phyloP scores from a whole-genome alignment of 768 basidiomycete species.

The Neoboletus brunneissimus region DNA sequence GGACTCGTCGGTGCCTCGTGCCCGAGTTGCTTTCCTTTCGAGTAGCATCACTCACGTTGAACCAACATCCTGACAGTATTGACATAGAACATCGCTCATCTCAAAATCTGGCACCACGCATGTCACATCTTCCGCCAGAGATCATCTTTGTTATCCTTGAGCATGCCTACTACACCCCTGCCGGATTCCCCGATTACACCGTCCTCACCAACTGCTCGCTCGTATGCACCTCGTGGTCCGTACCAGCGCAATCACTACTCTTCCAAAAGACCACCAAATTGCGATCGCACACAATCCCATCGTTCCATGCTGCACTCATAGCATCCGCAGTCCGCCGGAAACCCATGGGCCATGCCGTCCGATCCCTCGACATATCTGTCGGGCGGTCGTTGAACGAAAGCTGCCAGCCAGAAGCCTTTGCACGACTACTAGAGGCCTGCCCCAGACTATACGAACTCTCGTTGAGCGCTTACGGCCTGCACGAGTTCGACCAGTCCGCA shows the following conservation, averaged over 20 bases:
- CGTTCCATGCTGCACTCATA: constrained; percentile 17
- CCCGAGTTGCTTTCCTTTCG: background rate
- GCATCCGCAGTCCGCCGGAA: constrained; percentile 15
- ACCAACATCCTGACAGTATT: background rate
- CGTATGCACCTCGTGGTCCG: constrained; percentile 28
- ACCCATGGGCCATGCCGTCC: constrained; percentile 17
- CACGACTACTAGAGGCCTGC: constrained; percentile 25
- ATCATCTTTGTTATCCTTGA: constrained; percentile 25
- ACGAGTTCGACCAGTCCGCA: constrained; percentile 27
- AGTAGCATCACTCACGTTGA: background rate
- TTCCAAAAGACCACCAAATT: constrained; percentile 22
- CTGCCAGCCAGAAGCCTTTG: constrained; percentile 12
- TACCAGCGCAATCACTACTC: constrained; percentile 29
- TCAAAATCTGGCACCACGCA: background rate
- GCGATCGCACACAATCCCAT: background rate
- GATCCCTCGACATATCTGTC: constrained; percentile 24
- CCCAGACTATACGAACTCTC: constrained; percentile 35
- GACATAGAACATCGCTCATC: background rate
- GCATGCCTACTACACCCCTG: constrained; percentile 21
- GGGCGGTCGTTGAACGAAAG: constrained; percentile 3
- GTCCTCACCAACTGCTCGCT: constrained; percentile 24
- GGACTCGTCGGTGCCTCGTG: background rate
- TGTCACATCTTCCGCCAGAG: constrained; percentile 23
- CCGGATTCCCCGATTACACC: constrained; percentile 17
- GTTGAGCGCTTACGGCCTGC: constrained; percentile 24